phyloP scores from a whole-genome alignment of 2,329 filamentous ascomycete species.

The Harringtonia lauricola region DNA sequence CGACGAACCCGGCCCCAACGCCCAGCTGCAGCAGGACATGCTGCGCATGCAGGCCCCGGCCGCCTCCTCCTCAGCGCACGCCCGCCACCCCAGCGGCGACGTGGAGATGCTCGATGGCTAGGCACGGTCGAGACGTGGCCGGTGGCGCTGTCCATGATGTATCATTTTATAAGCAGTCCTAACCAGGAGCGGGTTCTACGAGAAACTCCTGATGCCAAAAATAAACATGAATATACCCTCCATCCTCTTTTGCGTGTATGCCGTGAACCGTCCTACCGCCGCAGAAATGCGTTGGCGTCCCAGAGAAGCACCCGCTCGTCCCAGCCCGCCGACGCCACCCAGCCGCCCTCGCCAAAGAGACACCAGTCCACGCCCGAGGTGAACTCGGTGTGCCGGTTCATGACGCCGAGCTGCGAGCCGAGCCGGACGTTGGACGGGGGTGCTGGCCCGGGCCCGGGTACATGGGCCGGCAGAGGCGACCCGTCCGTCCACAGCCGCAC shows the following conservation, averaged over 20 bases:
- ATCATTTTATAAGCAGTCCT: too few species aligned
- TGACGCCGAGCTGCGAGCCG: conserved; percentile 68
- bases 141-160: too few species aligned
- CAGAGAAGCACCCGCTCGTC: conserved; percentile 85
- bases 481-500: conserved; percentile 87
- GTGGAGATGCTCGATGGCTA: conserved; percentile 7
- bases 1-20: conserved; percentile 8
- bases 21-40: conserved; percentile 12
- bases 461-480: conserved; percentile 29
- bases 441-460: not conserved
- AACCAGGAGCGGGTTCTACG: too few species aligned
- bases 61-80: not conserved
- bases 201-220: too few species aligned
- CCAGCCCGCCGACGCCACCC: conserved; percentile 92
- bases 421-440: conserved; percentile 25
- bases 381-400: conserved; percentile 93
- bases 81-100: not conserved
- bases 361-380: conserved; percentile 97
- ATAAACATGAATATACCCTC: too few species aligned
- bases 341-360: conserved; percentile 86
- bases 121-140: too few species aligned
- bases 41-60: conserved; percentile 4
- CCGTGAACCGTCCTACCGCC: too few species aligned
- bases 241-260: not conserved
- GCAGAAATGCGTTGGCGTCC: conserved; percentile 67